These are phyloP conservation scores for Aspergillus clavatus DNA, from an alignment of 2,329 filamentous ascomycete species.

Conservation along the genomic window DNA sequence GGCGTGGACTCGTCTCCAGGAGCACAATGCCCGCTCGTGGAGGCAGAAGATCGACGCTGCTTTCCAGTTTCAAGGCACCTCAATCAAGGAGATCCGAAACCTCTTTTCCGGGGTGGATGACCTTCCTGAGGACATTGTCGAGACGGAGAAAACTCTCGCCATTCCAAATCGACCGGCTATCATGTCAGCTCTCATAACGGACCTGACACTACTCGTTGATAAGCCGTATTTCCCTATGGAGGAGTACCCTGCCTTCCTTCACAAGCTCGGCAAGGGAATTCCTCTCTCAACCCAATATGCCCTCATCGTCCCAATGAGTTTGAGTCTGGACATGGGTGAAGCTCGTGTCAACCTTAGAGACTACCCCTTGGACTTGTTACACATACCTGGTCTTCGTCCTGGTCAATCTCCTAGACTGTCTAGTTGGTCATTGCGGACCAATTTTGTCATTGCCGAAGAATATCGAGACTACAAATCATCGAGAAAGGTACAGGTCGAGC, in stretches of 20 bases:
- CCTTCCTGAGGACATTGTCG: constrained; percentile 72
- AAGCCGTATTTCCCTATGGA: constrained; percentile 86
- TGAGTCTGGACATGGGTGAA: constrained; percentile 87
- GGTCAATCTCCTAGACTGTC: constrained; percentile 74
- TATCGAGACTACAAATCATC: constrained; percentile 76
- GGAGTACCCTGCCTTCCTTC: constrained; percentile 76
- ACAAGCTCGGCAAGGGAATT: constrained; percentile 94
- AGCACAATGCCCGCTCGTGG: constrained; percentile 86
- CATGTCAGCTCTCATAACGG: constrained; percentile 73
- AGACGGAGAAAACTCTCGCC: constrained; percentile 78
- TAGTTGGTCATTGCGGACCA: constrained; percentile 77
- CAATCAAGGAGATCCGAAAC: constrained; percentile 72
- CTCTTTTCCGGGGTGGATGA: constrained; percentile 80
- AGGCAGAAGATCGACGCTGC: constrained; percentile 81
- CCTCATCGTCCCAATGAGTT: constrained; percentile 80
- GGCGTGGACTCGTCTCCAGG: constrained; percentile 68
- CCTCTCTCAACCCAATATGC: constrained; percentile 86
- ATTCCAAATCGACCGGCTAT: constrained; percentile 81
- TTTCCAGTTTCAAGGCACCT: constrained; percentile 62
- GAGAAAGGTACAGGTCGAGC: constrained; percentile 72
- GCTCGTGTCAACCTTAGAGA: constrained; percentile 80
- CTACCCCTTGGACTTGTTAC: constrained; percentile 86
- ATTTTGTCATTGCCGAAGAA: constrained; percentile 96
- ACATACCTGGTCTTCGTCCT: constrained; percentile 76
- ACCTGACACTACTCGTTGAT: constrained; percentile 79